phyloP scores from a whole-genome alignment of 176 grass and related monocot species.

The Thalia dealbata region DNA sequence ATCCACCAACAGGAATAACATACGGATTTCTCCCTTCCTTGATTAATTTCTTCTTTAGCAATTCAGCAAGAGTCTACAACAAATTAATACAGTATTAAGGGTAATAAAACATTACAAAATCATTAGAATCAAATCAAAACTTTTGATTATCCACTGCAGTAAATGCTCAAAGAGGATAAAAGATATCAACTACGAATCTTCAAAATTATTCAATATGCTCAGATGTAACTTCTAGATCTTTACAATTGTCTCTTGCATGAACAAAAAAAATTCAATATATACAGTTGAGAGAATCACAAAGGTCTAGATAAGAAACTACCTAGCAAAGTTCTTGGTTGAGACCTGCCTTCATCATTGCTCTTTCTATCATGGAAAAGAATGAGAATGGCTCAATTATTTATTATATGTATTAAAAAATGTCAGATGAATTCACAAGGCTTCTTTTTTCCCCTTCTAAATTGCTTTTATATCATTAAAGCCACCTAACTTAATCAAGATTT shows the following conservation, averaged over 20 bases:
- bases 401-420: no score
- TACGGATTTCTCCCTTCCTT: constrained; percentile 89
- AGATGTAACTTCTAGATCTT: no score
- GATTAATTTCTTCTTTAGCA: constrained; percentile 67
- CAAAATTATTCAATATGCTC: background rate
- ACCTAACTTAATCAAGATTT: no score
- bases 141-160: background rate
- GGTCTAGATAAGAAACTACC: background rate
- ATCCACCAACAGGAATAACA: constrained; percentile 94
- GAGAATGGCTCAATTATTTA: no score
- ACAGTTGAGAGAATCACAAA: background rate
- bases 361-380: no score
- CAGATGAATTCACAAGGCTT: no score
- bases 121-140: background rate
- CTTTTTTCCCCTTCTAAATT: no score
- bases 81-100: background rate
- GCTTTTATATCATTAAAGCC: no score
- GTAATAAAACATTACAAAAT: background rate
- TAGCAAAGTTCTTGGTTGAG: background rate
- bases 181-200: background rate
- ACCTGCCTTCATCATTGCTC: no score
- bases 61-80: constrained; percentile 57
- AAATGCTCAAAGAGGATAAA: background rate
- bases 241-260: background rate
- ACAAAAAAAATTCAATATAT: background rate